phyloP scores from a whole-genome alignment of 164 flowering plant species.

The Chimonanthus praecox region DNA sequence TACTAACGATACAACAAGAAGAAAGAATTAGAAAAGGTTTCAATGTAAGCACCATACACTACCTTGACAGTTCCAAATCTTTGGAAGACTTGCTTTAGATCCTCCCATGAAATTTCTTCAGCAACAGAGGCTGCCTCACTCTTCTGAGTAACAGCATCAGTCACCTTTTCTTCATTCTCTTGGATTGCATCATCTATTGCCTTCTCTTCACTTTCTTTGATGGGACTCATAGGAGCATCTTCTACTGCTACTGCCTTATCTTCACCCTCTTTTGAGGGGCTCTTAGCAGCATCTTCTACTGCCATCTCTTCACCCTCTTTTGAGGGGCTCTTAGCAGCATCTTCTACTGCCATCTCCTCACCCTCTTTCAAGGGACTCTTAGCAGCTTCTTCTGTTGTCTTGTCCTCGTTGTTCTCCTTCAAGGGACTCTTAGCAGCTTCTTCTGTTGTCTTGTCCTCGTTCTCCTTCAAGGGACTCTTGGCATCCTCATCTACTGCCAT shows the following conservation, averaged over 20 bases:
- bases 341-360: background rate
- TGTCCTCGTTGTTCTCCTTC: background rate
- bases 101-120: slow-evolving; percentile 80
- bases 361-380: background rate
- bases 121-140: slow-evolving; percentile 26
- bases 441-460: background rate
- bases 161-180: slow-evolving; percentile 19
- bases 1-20: background rate
- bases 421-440: background rate
- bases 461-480: background rate
- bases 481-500: background rate
- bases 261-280: background rate
- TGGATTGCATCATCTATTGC: background rate
- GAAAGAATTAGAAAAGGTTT: background rate
- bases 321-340: background rate
- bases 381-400: too few relatives aligned
- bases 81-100: slow-evolving; percentile 63
- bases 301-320: background rate
- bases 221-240: background rate
- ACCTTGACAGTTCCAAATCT: slow-evolving; percentile 87
- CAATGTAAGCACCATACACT: slow-evolving; percentile 3
- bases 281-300: slow-evolving; percentile 11
- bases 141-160: slow-evolving; percentile 5
- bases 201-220: background rate
- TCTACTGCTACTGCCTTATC: background rate